phyloP scores from a whole-genome alignment of 2,329 filamentous ascomycete species.

The Diaporthe sp. region DNA sequence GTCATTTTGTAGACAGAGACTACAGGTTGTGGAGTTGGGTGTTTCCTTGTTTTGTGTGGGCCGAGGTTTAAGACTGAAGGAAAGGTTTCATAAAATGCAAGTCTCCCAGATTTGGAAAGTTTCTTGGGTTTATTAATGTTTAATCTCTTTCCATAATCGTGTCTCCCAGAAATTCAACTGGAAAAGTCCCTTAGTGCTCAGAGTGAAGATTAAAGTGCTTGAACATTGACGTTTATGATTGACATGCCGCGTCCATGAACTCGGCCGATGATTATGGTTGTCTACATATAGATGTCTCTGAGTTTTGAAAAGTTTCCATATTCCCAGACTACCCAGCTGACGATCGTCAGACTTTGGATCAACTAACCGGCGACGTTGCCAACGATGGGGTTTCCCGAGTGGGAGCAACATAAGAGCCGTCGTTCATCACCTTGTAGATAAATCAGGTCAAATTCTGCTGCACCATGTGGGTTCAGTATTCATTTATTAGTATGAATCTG shows the following conservation, averaged over 20 bases:
- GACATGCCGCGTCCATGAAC: too few species aligned
- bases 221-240: too few species aligned
- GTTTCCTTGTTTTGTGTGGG: neutral
- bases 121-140: too few species aligned
- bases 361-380: neutral
- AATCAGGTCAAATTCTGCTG: neutral
- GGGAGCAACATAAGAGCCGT: neutral
- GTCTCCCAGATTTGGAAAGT: too few species aligned
- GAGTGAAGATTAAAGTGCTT: too few species aligned
- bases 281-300: neutral
- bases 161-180: too few species aligned
- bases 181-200: too few species aligned
- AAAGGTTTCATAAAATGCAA: too few species aligned
- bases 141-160: too few species aligned
- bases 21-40: too few species aligned
- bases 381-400: neutral
- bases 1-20: neutral
- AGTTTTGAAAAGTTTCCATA: too few species aligned
- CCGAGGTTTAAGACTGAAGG: neutral
- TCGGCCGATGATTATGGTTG: too few species aligned
- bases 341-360: neutral
- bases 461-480: neutral
- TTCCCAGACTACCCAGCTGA: neutral
- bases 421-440: neutral
- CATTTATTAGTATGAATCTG: rapidly evolving